Evolutionary conservation across 768 basidiomycete species (phyloP).

Genomic region (Sporobolomyces phaffii): DNA sequence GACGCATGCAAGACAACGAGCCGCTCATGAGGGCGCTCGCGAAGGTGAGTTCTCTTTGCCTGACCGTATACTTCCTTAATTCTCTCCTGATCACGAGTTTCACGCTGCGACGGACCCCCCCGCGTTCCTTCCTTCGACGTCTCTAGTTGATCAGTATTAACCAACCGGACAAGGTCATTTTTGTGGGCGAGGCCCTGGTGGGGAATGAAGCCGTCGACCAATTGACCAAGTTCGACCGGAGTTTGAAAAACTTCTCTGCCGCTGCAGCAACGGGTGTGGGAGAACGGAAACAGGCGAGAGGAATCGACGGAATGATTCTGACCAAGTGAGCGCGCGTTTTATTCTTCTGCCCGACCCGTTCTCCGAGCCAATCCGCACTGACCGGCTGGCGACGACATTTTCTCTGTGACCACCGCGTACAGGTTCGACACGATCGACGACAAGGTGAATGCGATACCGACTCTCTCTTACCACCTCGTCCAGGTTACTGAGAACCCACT

Average conservation of each 20-base stretch:
- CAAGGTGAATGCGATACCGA: too few relatives aligned
- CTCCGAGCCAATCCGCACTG: too few relatives aligned
- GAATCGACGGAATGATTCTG: slow-evolving; percentile 95
- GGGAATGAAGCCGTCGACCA: slow-evolving; percentile 99
- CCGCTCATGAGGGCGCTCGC: slow-evolving; percentile 98
- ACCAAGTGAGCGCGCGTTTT: slow-evolving; percentile 57
- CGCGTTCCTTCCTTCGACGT: not conserved
- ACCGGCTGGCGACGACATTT: too few relatives aligned
- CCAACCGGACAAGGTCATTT: slow-evolving; percentile 92
- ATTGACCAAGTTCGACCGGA: slow-evolving; percentile 89
- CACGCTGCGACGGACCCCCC: not conserved
- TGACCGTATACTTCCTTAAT: too few relatives aligned
- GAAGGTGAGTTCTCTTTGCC: slow-evolving; percentile 56
- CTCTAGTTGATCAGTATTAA: slow-evolving; percentile 80
- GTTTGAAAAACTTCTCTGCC: slow-evolving; percentile 83
- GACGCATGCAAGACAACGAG: slow-evolving; percentile 99
- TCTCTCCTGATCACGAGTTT: too few relatives aligned
- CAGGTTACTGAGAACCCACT: too few relatives aligned
- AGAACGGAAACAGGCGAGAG: slow-evolving; percentile 63
- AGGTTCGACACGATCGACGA: slow-evolving; percentile 94
- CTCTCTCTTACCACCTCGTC: not conserved
- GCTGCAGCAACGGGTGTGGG: slow-evolving; percentile 45
- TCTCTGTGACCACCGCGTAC: not conserved
- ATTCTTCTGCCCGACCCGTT: not conserved
- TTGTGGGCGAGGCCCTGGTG: slow-evolving; percentile 95